A percentile compares a stretch with the other conserved stretches of the same genome.
Evolutionary conservation across 2,329 filamentous ascomycete genomes (phyloP).

Genomic region (Talaromyces sp.): DNA sequence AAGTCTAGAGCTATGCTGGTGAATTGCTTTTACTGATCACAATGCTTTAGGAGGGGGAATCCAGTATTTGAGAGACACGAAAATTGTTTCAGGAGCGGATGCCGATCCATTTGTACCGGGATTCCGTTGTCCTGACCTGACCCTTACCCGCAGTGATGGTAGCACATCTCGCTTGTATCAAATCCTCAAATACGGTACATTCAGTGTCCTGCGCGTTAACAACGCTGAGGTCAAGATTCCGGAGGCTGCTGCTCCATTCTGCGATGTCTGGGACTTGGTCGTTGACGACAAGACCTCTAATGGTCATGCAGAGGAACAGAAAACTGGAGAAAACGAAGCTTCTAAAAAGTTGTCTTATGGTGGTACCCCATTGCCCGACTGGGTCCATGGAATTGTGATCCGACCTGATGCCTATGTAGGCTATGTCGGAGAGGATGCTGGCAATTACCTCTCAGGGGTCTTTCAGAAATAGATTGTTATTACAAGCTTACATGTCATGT

Average conservation of each 20-base stretch:
- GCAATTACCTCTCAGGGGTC: conserved; percentile 5
- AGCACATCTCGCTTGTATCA: background rate
- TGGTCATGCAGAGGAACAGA: background rate
- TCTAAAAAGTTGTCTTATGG: background rate
- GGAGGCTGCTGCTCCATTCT: background rate
- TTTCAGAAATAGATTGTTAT: conserved; percentile 5
- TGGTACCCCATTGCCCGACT: background rate
- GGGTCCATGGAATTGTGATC: conserved; percentile 1
- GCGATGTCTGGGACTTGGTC: background rate
- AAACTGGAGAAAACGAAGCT: too few relatives aligned
- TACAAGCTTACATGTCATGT: background rate
- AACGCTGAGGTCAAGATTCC: background rate
- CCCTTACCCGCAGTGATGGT: background rate
- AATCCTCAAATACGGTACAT: background rate
- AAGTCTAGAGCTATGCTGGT: background rate
- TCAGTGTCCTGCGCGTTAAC: background rate
- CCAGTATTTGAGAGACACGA: background rate
- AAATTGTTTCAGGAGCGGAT: background rate
- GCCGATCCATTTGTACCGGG: background rate
- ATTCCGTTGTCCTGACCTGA: conserved; percentile 4
- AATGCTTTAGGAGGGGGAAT: conserved; percentile 1
- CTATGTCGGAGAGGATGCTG: conserved; percentile 5
- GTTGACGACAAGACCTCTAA: background rate
- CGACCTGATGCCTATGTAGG: conserved; percentile 9
- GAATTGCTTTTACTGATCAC: background rate